Evolutionary conservation across 176 grass and related monocot genomes (phyloP).

Genomic region (Microstegium vimineum): DNA sequence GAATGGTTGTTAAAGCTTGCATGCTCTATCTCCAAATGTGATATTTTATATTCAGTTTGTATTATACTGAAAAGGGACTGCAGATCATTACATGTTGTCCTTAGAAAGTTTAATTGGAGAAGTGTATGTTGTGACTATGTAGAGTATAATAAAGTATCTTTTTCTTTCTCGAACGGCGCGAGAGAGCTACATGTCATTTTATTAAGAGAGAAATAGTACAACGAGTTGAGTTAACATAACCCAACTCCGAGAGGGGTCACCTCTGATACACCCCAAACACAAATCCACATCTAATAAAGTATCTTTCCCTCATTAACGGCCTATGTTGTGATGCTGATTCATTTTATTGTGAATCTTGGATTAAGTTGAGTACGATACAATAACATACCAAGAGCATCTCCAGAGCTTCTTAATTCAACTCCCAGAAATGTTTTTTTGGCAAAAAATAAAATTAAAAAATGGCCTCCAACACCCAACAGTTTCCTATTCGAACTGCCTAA

Average conservation of each 20-base stretch:
- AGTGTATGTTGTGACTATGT: neutral
- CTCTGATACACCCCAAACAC: neutral
- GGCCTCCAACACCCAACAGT: neutral
- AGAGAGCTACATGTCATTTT: neutral
- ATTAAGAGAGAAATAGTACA: neutral
- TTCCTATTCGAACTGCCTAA: neutral
- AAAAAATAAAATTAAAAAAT: neutral
- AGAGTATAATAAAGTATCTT: neutral
- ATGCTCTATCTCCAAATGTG: neutral
- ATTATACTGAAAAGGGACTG: neutral
- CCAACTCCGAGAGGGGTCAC: neutral
- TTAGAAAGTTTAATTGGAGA: neutral
- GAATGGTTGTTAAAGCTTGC: neutral
- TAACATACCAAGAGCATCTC: neutral
- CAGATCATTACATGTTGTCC: neutral
- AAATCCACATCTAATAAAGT: neutral
- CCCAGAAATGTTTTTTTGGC: neutral
- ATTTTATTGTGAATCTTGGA: neutral
- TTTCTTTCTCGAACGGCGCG: neutral
- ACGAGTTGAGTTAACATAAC: neutral
- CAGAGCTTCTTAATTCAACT: neutral
- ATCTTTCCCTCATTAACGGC: neutral
- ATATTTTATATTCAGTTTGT: slow-evolving; percentile 20
- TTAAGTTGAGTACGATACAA: slow-evolving; percentile 1
- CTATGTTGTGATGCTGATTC: neutral